phyloP scores from a whole-genome alignment of 1,284 basidiomycete genomes.

The Ceratobasidium sp. region DNA sequence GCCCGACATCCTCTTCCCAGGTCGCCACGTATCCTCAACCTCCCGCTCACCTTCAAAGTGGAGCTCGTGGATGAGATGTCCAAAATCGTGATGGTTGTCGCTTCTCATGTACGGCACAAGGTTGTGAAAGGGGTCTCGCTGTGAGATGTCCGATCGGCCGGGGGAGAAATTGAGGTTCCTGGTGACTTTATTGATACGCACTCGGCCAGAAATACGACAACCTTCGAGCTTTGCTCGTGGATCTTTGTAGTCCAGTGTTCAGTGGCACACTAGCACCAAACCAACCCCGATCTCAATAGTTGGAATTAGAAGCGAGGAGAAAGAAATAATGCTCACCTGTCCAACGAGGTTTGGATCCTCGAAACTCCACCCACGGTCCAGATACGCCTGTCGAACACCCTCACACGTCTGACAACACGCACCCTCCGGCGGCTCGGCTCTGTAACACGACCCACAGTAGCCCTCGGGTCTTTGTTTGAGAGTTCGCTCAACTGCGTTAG shows the following conservation, averaged over 20 bases:
- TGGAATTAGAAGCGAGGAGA: background rate
- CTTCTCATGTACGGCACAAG: conserved; percentile 95
- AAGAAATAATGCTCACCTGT: conserved; percentile 68
- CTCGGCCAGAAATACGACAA: too few relatives aligned
- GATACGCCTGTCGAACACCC: conserved; percentile 91
- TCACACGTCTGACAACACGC: conserved; percentile 99
- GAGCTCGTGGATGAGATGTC: conserved; percentile 90
- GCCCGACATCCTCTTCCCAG: conserved; percentile 65
- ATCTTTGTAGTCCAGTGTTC: conserved; percentile 98
- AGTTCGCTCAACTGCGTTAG: conserved; percentile 88
- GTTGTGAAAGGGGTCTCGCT: conserved; percentile 87
- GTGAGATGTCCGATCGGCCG: conserved; percentile 93
- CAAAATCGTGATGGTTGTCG: conserved; percentile 82
- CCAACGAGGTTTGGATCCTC: conserved; percentile 66
- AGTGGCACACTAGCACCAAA: conserved; percentile 91
- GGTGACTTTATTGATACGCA: too few relatives aligned
- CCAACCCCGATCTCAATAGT: too few relatives aligned
- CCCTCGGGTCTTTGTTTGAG: conserved; percentile 70
- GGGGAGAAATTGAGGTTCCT: conserved; percentile 91
- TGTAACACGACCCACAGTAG: conserved; percentile 98
- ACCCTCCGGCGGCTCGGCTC: conserved; percentile 81
- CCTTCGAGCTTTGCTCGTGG: conserved; percentile 94
- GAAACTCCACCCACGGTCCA: conserved; percentile 96
- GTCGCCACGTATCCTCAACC: conserved; percentile 42
- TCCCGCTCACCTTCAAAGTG: conserved; percentile 85